Evolutionary conservation across 2,329 filamentous ascomycete genomes (phyloP).

Genomic region (Canariomyces notabilis): DNA sequence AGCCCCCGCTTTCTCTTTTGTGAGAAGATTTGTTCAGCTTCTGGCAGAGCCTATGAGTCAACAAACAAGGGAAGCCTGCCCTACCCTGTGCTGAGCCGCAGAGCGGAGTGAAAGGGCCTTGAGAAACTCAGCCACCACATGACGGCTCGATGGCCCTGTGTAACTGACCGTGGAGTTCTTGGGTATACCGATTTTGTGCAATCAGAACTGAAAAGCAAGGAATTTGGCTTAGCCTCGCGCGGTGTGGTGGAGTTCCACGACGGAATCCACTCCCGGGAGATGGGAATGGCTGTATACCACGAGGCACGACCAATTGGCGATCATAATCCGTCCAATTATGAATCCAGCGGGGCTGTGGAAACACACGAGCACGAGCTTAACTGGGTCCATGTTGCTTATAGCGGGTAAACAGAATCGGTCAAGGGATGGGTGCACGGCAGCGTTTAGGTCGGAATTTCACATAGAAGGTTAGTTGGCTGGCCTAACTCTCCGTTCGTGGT

Average conservation of each 20-base stretch:
- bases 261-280: not conserved
- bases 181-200: constrained; percentile 1
- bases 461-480: constrained; percentile 11
- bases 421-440: constrained; percentile 13
- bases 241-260: too few relatives aligned
- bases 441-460: not conserved
- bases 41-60: not conserved
- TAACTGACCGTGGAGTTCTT: constrained; percentile 5
- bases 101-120: not conserved
- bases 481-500: constrained; percentile 9
- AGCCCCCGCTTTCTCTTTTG: not conserved
- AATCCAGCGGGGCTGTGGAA: constrained; percentile 10
- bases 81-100: not conserved
- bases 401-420: constrained; percentile 2
- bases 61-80: not conserved
- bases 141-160: not conserved
- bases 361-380: constrained; percentile 14
- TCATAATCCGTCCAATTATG: not conserved
- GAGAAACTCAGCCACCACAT: not conserved
- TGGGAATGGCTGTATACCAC: constrained; percentile 6
- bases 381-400: constrained; percentile 5
- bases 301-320: constrained; percentile 9
- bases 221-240: too few relatives aligned
- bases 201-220: not conserved
- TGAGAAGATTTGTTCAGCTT: not conserved